Base-by-base conservation (phyloP, 441 rosid genomes). In the Erodium texanum region DNA sequence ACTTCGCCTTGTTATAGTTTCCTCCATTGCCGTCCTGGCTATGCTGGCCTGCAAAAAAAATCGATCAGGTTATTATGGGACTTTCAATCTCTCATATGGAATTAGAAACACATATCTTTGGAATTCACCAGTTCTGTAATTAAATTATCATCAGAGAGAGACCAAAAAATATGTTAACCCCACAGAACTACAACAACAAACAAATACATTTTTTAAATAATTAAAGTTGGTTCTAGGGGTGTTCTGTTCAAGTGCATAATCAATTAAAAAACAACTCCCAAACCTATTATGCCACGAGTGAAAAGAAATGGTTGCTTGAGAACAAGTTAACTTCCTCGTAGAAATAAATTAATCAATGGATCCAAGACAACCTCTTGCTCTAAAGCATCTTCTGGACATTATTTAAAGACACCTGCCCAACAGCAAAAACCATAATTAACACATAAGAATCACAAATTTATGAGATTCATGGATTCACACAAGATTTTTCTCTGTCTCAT, bases 381-480 rank as follows among this genome's bases (percentile, higher is more conserved):
- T 7, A 54, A 7, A 7, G 7, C 20, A 54, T 54, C 22, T n/a
- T 16, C 2, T 20, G 62, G 23, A 56, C 24, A 56, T 18, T 56
- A 56, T 56, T 56, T 19, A 19, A 56, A 24, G 23, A 58, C 62
- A 41, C 50, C 71, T 18, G 23, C 11, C 38, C 0, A 32, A 6
- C 64, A 43, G 45, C 48, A 59, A 71, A 69, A 52, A 5, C 19
- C 22, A n/a, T 43, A 9, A 24, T 24, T 7, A 20, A 48, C 7
- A 36, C 11, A 59, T 16, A 54, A 59, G 36, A 41, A 54, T 45
- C 43, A n/a, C 22, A 48, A 7, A 64, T 43, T 24, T 59, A 27
- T 77, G 85, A 48, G 11, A 64, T 43, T 24, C 58, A 27, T 77
- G 85, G 69, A 61, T 56, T 48, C 18, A 18, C 19, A 24, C 67